Conservation (phyloP, 225 moss, liverwort and hornwort genomes). For the Neckera pumila region DNA sequence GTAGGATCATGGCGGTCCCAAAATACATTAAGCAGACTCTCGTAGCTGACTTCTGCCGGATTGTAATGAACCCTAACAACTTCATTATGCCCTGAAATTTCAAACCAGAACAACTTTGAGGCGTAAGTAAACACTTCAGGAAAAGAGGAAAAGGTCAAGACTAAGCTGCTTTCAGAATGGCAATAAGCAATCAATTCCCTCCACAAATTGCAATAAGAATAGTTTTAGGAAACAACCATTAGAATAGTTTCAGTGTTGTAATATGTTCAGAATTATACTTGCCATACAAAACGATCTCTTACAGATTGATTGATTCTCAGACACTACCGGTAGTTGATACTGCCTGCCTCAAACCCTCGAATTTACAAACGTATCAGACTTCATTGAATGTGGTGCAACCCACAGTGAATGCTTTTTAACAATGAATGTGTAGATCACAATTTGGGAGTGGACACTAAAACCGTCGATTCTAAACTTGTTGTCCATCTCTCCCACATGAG, state of each 20-base stretch:
- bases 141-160: not conserved
- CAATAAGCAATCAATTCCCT: not conserved
- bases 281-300: not conserved
- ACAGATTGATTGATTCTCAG: not conserved
- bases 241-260: not conserved
- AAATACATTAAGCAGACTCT: constrained; percentile 45
- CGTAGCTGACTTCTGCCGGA: constrained; percentile 29
- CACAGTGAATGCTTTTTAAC: not conserved
- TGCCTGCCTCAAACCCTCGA: not conserved
- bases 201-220: not conserved
- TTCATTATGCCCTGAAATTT: constrained; percentile 45
- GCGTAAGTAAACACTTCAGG: not conserved
- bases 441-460: not conserved
- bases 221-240: not conserved
- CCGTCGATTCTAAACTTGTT: not conserved
- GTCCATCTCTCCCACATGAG: not conserved
- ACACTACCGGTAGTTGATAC: not conserved
- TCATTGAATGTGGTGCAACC: not conserved
- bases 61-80: constrained; percentile 59
- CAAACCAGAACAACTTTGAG: not conserved
- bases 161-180: not conserved
- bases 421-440: not conserved
- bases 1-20: constrained; percentile 75
- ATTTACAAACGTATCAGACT: not conserved
- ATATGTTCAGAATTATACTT: not conserved